These are phyloP conservation scores for Leishmania turanica DNA, from an alignment of 208 protist genomes.

Conservation along the genomic window DNA sequence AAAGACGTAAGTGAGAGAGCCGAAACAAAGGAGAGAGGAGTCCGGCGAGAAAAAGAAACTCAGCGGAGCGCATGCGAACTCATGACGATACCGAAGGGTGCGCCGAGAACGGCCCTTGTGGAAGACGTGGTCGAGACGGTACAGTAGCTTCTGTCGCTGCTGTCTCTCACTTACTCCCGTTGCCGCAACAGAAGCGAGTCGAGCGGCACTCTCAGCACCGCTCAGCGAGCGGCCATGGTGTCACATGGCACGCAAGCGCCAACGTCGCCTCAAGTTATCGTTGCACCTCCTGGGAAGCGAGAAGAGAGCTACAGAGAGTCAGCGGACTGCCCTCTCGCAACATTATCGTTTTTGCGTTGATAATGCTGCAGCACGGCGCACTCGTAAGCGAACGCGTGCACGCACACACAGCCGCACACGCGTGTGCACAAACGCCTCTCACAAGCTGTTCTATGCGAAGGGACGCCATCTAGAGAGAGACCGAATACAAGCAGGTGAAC, in stretches of 20 bases:
- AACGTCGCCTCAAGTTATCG: neutral
- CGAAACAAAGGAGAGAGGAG: neutral
- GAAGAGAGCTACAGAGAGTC: neutral
- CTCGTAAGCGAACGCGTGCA: neutral
- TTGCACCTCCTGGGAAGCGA: neutral
- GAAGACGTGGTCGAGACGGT: neutral
- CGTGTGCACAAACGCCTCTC: neutral
- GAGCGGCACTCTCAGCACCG: neutral
- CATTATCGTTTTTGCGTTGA: neutral
- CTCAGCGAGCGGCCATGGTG: neutral
- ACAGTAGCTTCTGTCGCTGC: neutral
- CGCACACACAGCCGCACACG: neutral
- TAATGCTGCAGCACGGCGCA: neutral
- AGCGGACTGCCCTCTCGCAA: neutral
- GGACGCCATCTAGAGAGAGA: neutral
- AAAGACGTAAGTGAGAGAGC: neutral
- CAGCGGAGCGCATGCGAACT: neutral
- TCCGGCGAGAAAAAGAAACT: neutral
- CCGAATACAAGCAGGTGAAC: neutral
- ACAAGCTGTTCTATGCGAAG: neutral
- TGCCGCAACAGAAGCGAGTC: neutral
- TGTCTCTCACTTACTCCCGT: neutral
- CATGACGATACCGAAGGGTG: neutral
- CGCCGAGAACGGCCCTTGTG: neutral
- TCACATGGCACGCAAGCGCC: neutral